Conservation (phyloP, 495 filamentous ascomycete genomes). For the Xylaria sp. region DNA sequence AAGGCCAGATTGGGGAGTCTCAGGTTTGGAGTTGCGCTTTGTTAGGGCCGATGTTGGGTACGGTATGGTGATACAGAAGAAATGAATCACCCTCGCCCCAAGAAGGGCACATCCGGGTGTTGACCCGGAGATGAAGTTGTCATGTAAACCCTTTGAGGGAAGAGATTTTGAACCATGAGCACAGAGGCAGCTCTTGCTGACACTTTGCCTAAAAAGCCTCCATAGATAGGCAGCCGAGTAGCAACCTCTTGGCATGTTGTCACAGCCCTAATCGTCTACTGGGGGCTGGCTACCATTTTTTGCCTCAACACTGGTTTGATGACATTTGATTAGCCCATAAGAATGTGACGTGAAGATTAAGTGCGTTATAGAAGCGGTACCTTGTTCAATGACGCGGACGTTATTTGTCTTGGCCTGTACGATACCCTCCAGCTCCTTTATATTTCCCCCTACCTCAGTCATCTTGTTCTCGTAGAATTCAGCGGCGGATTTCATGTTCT, state of each 20-base stretch:
- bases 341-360: neutral
- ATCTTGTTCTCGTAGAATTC: conserved; percentile 89
- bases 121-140: neutral
- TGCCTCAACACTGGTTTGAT: conserved; percentile 59
- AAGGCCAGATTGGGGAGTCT: neutral
- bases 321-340: conserved; percentile 2
- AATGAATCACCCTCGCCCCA: neutral
- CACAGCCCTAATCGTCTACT: conserved; percentile 18
- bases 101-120: neutral
- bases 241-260: neutral
- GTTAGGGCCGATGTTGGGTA: neutral
- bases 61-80: neutral
- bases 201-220: neutral
- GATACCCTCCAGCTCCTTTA: conserved; percentile 86
- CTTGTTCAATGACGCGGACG: conserved; percentile 86
- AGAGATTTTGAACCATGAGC: neutral
- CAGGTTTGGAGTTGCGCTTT: neutral
- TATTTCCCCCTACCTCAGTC: conserved; percentile 75
- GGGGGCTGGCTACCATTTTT: conserved; percentile 55
- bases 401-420: conserved; percentile 85
- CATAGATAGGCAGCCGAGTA: conserved; percentile 8
- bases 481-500: conserved; percentile 74
- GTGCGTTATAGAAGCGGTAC: conserved; percentile 52
- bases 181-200: conserved; percentile 8
- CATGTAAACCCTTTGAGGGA: neutral